Evolutionary conservation across 75 land plant genomes (phyloP).

Genomic region (Picea glauca): DNA sequence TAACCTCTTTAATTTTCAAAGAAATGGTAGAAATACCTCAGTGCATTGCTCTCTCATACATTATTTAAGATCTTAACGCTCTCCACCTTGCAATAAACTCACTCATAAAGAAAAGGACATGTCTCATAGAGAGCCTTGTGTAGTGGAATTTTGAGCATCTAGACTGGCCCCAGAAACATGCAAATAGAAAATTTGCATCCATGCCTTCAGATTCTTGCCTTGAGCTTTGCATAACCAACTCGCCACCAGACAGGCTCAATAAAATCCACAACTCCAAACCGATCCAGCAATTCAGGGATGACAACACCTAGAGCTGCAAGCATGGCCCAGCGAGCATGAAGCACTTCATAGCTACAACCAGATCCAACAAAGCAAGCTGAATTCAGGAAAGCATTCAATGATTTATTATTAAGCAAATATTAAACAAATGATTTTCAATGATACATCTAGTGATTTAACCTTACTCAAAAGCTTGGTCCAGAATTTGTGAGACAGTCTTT

Average conservation of each 20-base stretch:
- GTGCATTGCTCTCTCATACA: not conserved
- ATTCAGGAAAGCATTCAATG: not conserved
- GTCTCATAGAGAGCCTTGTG: not conserved
- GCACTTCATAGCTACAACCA: conserved; percentile 79
- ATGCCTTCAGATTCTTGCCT: conserved; percentile 35
- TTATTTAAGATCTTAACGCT: not conserved
- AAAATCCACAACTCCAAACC: conserved; percentile 60
- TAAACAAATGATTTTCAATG: not conserved
- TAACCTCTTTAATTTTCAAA: not conserved
- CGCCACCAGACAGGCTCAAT: conserved; percentile 96
- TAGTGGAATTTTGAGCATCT: conserved; percentile 2
- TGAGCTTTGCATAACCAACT: conserved; percentile 96
- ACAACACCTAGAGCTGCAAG: conserved; percentile 90
- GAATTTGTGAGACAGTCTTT: not conserved
- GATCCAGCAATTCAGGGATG: conserved; percentile 80
- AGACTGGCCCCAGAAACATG: conserved; percentile 2
- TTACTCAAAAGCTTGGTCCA: not conserved
- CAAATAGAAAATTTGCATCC: conserved; percentile 12
- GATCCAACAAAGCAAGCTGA: not conserved
- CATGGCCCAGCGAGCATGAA: conserved; percentile 99
- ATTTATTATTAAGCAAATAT: not conserved
- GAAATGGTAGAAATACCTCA: not conserved
- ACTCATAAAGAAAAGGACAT: not conserved
- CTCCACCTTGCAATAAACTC: conserved; percentile 1
- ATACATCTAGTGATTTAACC: not conserved